phyloP scores from a whole-genome alignment of 2,329 filamentous ascomycete genomes.

The Fusarium coffeatum region DNA sequence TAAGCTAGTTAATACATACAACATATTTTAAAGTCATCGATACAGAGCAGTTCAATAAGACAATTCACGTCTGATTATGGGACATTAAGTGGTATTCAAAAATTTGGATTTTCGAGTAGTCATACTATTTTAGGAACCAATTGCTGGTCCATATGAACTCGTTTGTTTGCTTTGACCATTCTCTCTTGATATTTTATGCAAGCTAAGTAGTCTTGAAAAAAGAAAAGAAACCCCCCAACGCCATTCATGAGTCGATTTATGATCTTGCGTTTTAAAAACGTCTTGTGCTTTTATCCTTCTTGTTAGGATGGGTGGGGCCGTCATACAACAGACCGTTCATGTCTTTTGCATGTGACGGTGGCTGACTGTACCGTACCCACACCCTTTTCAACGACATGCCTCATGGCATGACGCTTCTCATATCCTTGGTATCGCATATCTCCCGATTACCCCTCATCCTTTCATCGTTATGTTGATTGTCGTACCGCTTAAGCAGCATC shows the following conservation, averaged over 20 bases:
- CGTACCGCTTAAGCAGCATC: constrained; percentile 74
- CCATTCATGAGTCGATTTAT: constrained; percentile 46
- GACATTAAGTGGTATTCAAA: constrained; percentile 17
- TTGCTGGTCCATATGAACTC: constrained; percentile 6
- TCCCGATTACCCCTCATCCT: constrained; percentile 36
- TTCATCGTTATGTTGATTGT: constrained; percentile 23
- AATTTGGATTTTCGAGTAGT: constrained; percentile 29
- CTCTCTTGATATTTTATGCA: constrained; percentile 35
- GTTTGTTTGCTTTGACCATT: constrained; percentile 25
- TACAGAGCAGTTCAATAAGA: not conserved
- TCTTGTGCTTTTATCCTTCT: constrained; percentile 22
- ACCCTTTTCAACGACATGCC: constrained; percentile 32
- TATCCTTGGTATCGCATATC: constrained; percentile 27
- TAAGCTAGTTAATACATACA: no score
- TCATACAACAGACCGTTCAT: not conserved
- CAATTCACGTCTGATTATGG: not conserved
- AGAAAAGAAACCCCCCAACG: constrained; percentile 42
- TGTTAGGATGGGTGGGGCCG: constrained; percentile 18
- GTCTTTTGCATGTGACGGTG: constrained; percentile 37
- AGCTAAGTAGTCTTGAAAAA: constrained; percentile 33
- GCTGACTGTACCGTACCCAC: constrained; percentile 28
- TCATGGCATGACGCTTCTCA: constrained; percentile 18
- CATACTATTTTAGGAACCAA: constrained; percentile 2
- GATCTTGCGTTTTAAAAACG: constrained; percentile 33
- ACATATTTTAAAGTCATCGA: not conserved